phyloP scores from a whole-genome alignment of 2,329 filamentous ascomycete species.

The Mycocentrospora acerina region DNA sequence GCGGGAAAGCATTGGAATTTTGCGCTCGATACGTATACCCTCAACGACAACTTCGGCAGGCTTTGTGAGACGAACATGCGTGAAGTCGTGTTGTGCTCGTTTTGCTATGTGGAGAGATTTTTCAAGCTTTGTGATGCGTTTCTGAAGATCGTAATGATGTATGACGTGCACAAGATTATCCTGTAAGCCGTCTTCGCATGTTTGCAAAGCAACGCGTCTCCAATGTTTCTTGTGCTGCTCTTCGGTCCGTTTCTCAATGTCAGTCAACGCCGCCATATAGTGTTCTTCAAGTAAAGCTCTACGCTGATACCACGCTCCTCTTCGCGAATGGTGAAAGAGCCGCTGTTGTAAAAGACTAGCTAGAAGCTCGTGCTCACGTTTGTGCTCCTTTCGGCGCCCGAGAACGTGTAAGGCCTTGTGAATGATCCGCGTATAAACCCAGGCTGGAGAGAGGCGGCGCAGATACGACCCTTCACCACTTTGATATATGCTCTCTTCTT shows the following conservation, averaged over 20 bases:
- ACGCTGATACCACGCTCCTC: conserved; percentile 93
- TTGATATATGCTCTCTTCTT: conserved; percentile 75
- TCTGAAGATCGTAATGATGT: conserved; percentile 92
- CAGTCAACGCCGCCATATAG: conserved; percentile 68
- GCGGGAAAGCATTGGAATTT: conserved; percentile 43
- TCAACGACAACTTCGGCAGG: conserved; percentile 74
- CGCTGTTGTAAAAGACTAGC: conserved; percentile 75
- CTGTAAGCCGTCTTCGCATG: conserved; percentile 83
- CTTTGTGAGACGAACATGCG: conserved; percentile 75
- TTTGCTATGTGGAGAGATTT: conserved; percentile 79
- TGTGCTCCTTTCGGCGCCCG: conserved; percentile 78
- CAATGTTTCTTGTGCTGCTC: conserved; percentile 77
- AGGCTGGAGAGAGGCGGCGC: conserved; percentile 83
- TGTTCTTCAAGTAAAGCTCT: conserved; percentile 94
- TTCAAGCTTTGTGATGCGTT: conserved; percentile 88
- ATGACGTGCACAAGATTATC: conserved; percentile 89
- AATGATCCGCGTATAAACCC: conserved; percentile 89
- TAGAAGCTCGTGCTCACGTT: conserved; percentile 72
- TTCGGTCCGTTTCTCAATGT: conserved; percentile 33
- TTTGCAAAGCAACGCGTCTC: conserved; percentile 73
- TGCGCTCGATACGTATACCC: conserved; percentile 74
- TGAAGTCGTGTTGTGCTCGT: conserved; percentile 88
- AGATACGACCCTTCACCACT: conserved; percentile 86
- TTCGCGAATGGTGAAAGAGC: conserved; percentile 80
- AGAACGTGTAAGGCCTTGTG: conserved; percentile 82